A percentile compares a stretch with the other conserved stretches of the same genome.
These are phyloP conservation scores for Thermoascus crustaceus DNA, from an alignment of 2,329 filamentous ascomycete species.

Conservation along the genomic window DNA sequence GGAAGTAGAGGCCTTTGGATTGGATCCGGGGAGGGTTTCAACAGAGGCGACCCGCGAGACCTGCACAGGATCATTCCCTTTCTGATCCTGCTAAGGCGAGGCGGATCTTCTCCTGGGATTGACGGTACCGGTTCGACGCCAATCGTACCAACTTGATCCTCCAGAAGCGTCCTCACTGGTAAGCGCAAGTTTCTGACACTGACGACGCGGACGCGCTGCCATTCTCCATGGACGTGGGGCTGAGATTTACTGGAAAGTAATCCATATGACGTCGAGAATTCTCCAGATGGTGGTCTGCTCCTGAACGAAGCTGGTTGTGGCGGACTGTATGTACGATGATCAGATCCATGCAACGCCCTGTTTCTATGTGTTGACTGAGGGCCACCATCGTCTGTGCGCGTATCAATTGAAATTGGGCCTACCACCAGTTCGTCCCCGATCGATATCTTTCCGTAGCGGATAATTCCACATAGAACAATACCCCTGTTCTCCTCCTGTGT, in stretches of 20 bases:
- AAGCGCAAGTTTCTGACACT: constrained; percentile 83
- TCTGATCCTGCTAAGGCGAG: constrained; percentile 38
- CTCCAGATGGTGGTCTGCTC: constrained; percentile 26
- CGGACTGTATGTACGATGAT: constrained; percentile 13
- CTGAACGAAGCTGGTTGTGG: constrained; percentile 15
- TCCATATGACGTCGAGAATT: constrained; percentile 26
- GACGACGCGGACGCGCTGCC: constrained; percentile 71
- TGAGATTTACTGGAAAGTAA: constrained; percentile 34
- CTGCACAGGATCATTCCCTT: constrained; percentile 80
- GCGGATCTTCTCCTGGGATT: constrained; percentile 14
- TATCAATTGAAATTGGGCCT: constrained; percentile 57
- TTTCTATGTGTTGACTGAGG: constrained; percentile 6
- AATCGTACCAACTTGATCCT: constrained; percentile 83
- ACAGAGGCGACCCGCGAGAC: constrained; percentile 50
- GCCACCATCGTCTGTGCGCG: constrained; percentile 46
- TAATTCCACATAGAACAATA: constrained; percentile 74
- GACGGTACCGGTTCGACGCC: constrained; percentile 51
- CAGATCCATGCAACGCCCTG: constrained; percentile 8
- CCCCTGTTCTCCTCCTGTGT: constrained; percentile 44
- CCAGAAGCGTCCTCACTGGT: constrained; percentile 65
- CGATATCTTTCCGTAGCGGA: constrained; percentile 68
- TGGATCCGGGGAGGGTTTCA: constrained; percentile 8
- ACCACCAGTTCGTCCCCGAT: constrained; percentile 71
- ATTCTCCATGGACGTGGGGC: constrained; percentile 57
- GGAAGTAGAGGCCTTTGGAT: constrained; percentile 8